phyloP scores from a whole-genome alignment of 106 monocot species.

The Gastrodia elata region DNA sequence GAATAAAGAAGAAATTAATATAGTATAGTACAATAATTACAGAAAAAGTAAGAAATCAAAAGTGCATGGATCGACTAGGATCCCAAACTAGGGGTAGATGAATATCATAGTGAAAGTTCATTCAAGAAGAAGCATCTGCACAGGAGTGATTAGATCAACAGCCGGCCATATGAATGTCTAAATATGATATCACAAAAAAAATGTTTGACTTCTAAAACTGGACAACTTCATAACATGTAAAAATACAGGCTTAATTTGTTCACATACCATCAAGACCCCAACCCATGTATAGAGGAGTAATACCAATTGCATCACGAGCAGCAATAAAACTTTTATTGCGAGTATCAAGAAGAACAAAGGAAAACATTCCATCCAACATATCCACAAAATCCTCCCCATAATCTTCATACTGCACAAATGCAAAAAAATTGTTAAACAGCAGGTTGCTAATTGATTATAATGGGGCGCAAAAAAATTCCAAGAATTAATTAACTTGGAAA shows the following conservation, averaged over 20 bases:
- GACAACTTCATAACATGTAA: background rate
- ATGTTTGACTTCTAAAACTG: background rate
- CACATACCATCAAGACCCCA: slow-evolving; percentile 72
- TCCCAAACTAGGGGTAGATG: no score
- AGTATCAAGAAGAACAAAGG: slow-evolving; percentile 71
- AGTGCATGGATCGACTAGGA: no score
- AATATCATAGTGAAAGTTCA: no score
- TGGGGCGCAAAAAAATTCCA: background rate
- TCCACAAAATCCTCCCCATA: slow-evolving; percentile 61
- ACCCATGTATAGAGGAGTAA: slow-evolving; percentile 60
- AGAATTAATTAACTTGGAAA: background rate
- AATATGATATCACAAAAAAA: background rate
- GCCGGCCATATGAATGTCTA: background rate
- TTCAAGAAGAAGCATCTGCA: no score
- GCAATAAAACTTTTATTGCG: slow-evolving; percentile 74
- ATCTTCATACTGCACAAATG: slow-evolving; percentile 45
- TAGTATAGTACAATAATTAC: no score
- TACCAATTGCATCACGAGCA: slow-evolving; percentile 71
- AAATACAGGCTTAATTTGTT: background rate
- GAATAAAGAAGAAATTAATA: no score
- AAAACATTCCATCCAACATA: slow-evolving; percentile 72
- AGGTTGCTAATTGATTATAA: background rate
- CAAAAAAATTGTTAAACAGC: background rate
- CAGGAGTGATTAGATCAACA: no score
- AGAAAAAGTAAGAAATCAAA: no score